A percentile compares a stretch with the other conserved stretches of the same genome.
Conservation (phyloP, 1,284 basidiomycete species). For the Microbotryum saponariae region DNA sequence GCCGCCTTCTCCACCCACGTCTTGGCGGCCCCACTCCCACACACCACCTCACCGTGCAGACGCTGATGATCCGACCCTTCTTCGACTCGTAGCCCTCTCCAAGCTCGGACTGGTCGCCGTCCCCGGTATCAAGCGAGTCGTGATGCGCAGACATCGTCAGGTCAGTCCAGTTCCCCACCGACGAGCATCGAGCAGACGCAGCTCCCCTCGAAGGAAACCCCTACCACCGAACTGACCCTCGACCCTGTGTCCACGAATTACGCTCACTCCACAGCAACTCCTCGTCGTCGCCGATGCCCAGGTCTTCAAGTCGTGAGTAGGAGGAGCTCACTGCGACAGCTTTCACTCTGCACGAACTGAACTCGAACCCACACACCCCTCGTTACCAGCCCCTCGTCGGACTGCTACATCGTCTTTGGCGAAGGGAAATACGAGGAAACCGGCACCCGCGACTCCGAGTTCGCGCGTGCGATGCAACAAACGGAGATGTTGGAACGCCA, state of each 20-base stretch:
- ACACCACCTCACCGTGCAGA: not conserved
- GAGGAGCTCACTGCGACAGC: no score
- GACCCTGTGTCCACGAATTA: not conserved
- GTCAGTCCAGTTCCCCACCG: conserved; percentile 43
- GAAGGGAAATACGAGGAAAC: conserved; percentile 66
- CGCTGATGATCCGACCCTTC: not conserved
- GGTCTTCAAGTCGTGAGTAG: conserved; percentile 78
- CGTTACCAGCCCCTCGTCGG: conserved; percentile 59
- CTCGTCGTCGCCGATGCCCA: conserved; percentile 91
- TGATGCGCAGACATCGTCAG: conserved; percentile 87
- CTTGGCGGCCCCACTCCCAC: not conserved
- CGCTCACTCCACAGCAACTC: conserved; percentile 48
- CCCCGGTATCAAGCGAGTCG: conserved; percentile 86
- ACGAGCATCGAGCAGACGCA: not conserved
- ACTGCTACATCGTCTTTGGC: conserved; percentile 98
- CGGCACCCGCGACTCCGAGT: conserved; percentile 5
- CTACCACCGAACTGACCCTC: not conserved
- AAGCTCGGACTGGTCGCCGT: conserved; percentile 78
- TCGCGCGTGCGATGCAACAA: conserved; percentile 29
- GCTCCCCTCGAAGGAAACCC: not conserved
- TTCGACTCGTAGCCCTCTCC: conserved; percentile 54
- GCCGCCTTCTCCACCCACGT: not conserved
- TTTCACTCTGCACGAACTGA: no score
- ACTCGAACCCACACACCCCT: no score
- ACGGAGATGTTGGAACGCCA: conserved; percentile 55